These are phyloP conservation scores for Ganoderma resinaceum DNA, from an alignment of 1,284 basidiomycete genomes.

Conservation along the genomic window DNA sequence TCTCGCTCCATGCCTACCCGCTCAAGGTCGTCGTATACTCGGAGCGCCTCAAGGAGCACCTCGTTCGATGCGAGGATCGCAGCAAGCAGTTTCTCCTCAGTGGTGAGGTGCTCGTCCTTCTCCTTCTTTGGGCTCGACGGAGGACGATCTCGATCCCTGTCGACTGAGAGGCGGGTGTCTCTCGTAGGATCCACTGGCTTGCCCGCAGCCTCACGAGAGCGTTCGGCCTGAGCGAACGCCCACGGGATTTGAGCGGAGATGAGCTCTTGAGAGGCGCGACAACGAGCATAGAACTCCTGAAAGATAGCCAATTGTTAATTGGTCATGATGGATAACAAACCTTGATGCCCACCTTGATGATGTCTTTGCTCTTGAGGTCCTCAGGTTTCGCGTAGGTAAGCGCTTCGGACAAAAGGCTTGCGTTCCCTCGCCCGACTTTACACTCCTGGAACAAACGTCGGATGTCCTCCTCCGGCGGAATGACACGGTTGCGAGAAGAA, in stretches of 20 bases:
- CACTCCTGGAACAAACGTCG: slow-evolving; percentile 81
- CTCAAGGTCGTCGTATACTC: slow-evolving; percentile 69
- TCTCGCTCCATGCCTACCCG: slow-evolving; percentile 68
- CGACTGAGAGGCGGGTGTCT: slow-evolving; percentile 20
- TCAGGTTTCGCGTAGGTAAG: slow-evolving; percentile 71
- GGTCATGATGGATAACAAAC: slow-evolving; percentile 4
- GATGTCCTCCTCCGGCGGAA: slow-evolving; percentile 80
- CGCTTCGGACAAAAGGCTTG: slow-evolving; percentile 68
- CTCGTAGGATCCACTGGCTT: slow-evolving; percentile 29
- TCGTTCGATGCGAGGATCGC: slow-evolving; percentile 71
- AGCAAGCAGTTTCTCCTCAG: slow-evolving; percentile 68
- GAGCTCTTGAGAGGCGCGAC: slow-evolving; percentile 74
- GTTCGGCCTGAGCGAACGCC: slow-evolving; percentile 79
- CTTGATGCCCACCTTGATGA: slow-evolving; percentile 63
- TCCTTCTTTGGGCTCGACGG: slow-evolving; percentile 31
- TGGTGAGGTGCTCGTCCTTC: slow-evolving; percentile 52
- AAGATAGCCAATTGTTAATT: not conserved
- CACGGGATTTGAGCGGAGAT: slow-evolving; percentile 80
- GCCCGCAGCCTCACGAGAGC: slow-evolving; percentile 45
- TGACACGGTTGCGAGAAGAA: slow-evolving; percentile 58
- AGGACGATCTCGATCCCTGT: slow-evolving; percentile 26
- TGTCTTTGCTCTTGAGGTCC: slow-evolving; percentile 60
- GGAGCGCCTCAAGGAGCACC: slow-evolving; percentile 54
- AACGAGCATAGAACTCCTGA: slow-evolving; percentile 79
- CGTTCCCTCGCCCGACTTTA: slow-evolving; percentile 76